These are phyloP conservation scores for Pestalotiopsis sp. DNA, from an alignment of 2,329 filamentous ascomycete species.

Conservation along the genomic window DNA sequence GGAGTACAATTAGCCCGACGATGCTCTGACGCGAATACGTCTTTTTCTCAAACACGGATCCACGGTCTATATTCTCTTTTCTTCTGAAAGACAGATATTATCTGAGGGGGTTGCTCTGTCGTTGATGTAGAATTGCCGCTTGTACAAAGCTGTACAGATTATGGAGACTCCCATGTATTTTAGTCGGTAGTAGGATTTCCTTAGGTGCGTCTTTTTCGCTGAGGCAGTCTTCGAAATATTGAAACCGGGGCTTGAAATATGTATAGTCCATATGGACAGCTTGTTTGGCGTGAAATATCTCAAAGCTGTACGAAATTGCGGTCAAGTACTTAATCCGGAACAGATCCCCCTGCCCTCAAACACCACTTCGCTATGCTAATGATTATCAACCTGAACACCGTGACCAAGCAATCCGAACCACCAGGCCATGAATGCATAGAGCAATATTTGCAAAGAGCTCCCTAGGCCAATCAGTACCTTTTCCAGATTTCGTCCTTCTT, in stretches of 20 bases:
- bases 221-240: not conserved
- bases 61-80: not conserved
- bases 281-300: not conserved
- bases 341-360: not conserved
- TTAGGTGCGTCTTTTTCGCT: not conserved
- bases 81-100: not conserved
- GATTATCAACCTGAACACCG: not conserved
- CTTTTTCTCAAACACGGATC: not conserved
- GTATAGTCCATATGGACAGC: not conserved
- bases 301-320: not conserved
- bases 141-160: not conserved
- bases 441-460: not conserved
- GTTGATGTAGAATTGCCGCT: not conserved
- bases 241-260: not conserved
- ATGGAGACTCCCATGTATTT: not conserved
- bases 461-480: not conserved
- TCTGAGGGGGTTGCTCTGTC: not conserved
- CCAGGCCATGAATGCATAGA: not conserved
- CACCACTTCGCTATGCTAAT: not conserved
- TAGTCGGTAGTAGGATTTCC: not conserved
- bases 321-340: not conserved
- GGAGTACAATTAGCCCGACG: not conserved
- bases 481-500: slow-evolving; percentile 18
- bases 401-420: not conserved
- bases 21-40: not conserved